Evolutionary conservation across 225 moss, liverwort and hornwort genomes (phyloP).

Genomic region (Bryum argenteum): DNA sequence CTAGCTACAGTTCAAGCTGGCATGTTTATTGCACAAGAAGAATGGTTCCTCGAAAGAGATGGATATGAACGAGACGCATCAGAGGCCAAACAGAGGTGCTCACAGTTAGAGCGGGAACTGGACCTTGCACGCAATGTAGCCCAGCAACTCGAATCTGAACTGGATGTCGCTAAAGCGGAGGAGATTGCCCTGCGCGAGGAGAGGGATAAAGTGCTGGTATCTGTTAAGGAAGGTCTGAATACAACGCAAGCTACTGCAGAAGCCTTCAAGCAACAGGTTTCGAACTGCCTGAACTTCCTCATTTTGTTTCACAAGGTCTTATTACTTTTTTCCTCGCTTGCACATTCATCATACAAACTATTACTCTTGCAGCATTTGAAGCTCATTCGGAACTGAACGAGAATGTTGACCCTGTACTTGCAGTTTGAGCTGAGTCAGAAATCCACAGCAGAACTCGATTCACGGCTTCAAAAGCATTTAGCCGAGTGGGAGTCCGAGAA

Average conservation of each 20-base stretch:
- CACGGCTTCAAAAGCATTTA: constrained; percentile 30
- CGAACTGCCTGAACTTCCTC: background rate
- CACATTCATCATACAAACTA: background rate
- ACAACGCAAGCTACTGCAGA: constrained; percentile 22
- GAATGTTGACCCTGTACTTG: constrained; percentile 16
- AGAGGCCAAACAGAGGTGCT: constrained; percentile 24
- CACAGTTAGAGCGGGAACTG: constrained; percentile 40
- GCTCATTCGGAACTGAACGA: constrained; percentile 10
- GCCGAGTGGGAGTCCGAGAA: constrained; percentile 42
- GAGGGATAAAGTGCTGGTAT: constrained; percentile 13
- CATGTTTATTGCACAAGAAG: constrained; percentile 45
- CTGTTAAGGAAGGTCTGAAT: constrained; percentile 27
- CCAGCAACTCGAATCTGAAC: constrained; percentile 28
- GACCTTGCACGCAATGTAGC: constrained; percentile 29
- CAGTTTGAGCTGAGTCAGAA: constrained; percentile 41
- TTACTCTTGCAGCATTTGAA: background rate
- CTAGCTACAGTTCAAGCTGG: constrained; percentile 41
- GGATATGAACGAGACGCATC: constrained; percentile 25
- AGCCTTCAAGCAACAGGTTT: constrained; percentile 36
- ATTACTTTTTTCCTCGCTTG: background rate
- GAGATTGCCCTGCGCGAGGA: constrained; percentile 24
- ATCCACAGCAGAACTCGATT: constrained; percentile 31
- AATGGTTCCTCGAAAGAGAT: constrained; percentile 40
- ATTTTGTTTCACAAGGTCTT: background rate
- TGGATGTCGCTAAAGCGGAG: constrained; percentile 27